phyloP scores from a whole-genome alignment of 768 basidiomycete genomes.

The Lactarius trivialis region DNA sequence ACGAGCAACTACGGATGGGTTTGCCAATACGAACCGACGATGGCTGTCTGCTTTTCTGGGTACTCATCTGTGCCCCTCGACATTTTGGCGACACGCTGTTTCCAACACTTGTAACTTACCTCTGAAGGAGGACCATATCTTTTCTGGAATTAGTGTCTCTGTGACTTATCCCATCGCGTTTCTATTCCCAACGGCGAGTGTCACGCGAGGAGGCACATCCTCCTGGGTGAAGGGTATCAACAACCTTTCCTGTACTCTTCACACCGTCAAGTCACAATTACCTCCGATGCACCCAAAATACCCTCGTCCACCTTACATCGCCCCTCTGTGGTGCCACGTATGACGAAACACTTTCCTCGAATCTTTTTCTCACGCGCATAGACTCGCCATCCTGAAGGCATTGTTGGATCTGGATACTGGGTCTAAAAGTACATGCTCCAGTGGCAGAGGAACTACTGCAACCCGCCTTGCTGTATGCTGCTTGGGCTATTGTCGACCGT shows the following conservation, averaged over 20 bases:
- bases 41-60: not conserved
- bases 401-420: not conserved
- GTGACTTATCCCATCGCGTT: not conserved
- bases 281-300: not conserved
- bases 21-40: not conserved
- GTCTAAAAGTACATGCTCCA: not conserved
- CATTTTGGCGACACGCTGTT: not conserved
- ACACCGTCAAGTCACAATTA: not conserved
- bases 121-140: not conserved
- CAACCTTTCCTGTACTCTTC: not conserved
- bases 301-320: not conserved
- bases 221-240: not conserved
- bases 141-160: not conserved
- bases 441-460: not conserved
- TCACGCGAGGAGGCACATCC: not conserved
- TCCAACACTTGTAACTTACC: not conserved
- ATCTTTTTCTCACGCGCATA: not conserved
- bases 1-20: not conserved
- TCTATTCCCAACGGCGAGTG: not conserved
- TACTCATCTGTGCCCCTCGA: not conserved
- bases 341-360: not conserved
- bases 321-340: not conserved
- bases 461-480: not conserved
- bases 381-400: not conserved
- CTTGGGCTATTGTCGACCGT: not conserved